Evolutionary conservation across 768 basidiomycete genomes (phyloP).

Genomic region (Russula emetica): DNA sequence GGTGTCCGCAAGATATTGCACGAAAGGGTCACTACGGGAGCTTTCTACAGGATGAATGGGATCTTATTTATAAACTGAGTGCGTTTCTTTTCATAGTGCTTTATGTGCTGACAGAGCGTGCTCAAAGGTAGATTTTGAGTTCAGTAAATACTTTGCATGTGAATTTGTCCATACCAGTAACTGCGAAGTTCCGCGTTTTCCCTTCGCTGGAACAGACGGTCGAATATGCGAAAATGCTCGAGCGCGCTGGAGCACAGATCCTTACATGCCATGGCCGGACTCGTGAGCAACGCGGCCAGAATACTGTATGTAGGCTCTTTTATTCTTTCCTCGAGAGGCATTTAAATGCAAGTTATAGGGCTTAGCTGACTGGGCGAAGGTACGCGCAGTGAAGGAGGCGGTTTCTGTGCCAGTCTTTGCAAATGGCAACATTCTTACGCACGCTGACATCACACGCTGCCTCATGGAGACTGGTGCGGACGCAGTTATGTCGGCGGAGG

Average conservation of each 20-base stretch:
- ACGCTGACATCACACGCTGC: constrained; percentile 76
- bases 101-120: not conserved
- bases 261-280: constrained; percentile 90
- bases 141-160: constrained; percentile 84
- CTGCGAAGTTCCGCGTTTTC: constrained; percentile 94
- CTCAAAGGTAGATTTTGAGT: not conserved
- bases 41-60: constrained; percentile 95
- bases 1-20: constrained; percentile 96
- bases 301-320: constrained; percentile 46
- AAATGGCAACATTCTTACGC: constrained; percentile 91
- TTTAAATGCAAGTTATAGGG: constrained; percentile 45
- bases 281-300: constrained; percentile 88
- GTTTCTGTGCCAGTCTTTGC: constrained; percentile 93
- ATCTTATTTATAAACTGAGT: constrained; percentile 78
- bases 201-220: constrained; percentile 82
- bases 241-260: constrained; percentile 91
- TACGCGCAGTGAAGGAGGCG: constrained; percentile 84
- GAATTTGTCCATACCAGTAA: constrained; percentile 87
- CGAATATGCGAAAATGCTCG: constrained; percentile 93
- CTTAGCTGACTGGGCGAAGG: constrained; percentile 84
- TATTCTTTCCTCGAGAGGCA: not conserved
- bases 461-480: constrained; percentile 82
- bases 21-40: constrained; percentile 81
- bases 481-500: constrained; percentile 94
- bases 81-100: constrained; percentile 29